Evolutionary conservation across 257 asterid genomes (phyloP), one percentile per base, ranked within the genome.

Genomic region (Nicotiana sylvestris): DNA sequence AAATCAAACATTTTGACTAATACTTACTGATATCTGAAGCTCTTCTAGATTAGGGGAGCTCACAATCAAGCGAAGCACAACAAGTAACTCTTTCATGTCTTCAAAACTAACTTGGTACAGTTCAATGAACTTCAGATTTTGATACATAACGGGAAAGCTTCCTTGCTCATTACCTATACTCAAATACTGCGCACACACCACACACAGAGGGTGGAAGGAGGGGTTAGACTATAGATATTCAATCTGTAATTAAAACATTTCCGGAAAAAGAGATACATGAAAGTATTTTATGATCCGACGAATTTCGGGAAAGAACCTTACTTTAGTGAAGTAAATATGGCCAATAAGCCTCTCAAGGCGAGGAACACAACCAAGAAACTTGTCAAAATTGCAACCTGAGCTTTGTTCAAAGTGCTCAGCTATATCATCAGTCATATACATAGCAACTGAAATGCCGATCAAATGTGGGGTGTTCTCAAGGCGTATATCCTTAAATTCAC

Each of bases 101-200:
- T 91, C 99, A 83, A 96, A 96, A 87, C 92, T 89, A 82, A 93
- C 95, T 92, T 93, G 97, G 86, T 93, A 83, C 72, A 96, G 88
- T 89, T 96, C 98, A 30, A 96, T 84, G 82, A 76, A 87, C 90
- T 91, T 92, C 74, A 96, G 89, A 68, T 86, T 91, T 84, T 84
- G 82, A 83, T 87, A 90, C 27, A 82, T 85, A 66, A 91, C 85
- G 3, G 86, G 88, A 46, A 74, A 87, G 84, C 89, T 85, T 57
- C 84, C 86, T 70, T 66, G 86, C 82, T 81, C 86, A 81, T 87
- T 88, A 29, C 97, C 97, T 77, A 92, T 87, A 80, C 99, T 93
- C 82, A 94, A 82, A 88, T 90, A 93, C 98, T 92, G 82, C 29
- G 30, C 16, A 29, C 30, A 6, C 35, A 69, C 11, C 21, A 49